A percentile compares a stretch with the other conserved stretches of the same genome.
phyloP scores from a whole-genome alignment of 371 early-diverging fungal genomes.

The Rhizopus sp. region DNA sequence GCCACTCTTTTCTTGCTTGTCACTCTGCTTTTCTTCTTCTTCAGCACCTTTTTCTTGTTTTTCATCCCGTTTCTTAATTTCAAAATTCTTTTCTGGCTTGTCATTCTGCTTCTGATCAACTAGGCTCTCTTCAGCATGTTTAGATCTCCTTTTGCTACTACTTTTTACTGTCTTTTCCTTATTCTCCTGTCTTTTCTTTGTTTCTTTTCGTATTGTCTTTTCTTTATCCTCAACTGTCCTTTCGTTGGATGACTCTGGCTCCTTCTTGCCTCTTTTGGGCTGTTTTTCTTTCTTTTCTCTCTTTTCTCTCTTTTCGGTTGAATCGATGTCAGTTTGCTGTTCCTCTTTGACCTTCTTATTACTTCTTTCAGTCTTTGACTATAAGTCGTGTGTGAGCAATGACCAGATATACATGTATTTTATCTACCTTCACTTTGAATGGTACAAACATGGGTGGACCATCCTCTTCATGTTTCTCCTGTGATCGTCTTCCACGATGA shows the following conservation, averaged over 20 bases:
- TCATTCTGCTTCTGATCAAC: neutral
- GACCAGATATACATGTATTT: neutral
- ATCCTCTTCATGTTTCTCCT: constrained; percentile 2
- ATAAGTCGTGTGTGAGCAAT: neutral
- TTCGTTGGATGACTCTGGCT: constrained; percentile 14
- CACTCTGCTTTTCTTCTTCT: neutral
- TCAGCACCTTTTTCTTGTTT: neutral
- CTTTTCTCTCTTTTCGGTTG: too few relatives aligned
- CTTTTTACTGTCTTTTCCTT: neutral
- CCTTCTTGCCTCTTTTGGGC: constrained; percentile 13
- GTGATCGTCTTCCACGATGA: constrained; percentile 15
- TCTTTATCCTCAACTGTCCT: neutral
- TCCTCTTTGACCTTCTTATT: neutral
- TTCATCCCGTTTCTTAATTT: neutral
- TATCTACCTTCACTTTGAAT: constrained; percentile 37
- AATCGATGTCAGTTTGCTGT: neutral
- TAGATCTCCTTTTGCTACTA: neutral
- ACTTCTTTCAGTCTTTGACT: neutral
- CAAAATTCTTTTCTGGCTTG: neutral
- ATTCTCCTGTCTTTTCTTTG: constrained; percentile 4
- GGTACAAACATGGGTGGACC: constrained; percentile 50
- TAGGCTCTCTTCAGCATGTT: neutral
- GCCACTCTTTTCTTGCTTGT: neutral
- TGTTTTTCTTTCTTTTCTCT: neutral
- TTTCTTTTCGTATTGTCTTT: neutral